Conservation (phyloP, 2,329 filamentous ascomycete genomes). For the Whalleya microplaca region DNA sequence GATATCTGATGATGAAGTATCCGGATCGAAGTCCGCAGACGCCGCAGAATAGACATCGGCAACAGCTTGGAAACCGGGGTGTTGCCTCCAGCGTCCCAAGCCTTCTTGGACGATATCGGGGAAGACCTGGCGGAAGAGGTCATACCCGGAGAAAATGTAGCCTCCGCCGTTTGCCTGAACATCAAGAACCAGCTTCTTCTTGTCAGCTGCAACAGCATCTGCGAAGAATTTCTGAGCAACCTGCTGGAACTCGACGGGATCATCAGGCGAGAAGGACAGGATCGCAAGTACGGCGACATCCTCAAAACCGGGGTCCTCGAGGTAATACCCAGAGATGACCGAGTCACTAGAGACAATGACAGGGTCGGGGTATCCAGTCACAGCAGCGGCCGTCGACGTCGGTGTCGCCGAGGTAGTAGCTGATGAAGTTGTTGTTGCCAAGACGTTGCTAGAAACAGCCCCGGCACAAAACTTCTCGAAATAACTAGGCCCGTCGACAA, state of each 20-base stretch:
- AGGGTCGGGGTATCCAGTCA: conserved; percentile 36
- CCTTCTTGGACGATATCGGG: conserved; percentile 48
- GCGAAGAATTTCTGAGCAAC: conserved; percentile 39
- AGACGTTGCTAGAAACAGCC: conserved; percentile 16
- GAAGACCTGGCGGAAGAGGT: conserved; percentile 59
- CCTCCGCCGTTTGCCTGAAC: conserved; percentile 60
- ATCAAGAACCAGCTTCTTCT: conserved; percentile 60
- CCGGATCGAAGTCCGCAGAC: conserved; percentile 33
- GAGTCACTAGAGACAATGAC: conserved; percentile 36
- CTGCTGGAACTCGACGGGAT: conserved; percentile 37
- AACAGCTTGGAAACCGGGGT: conserved; percentile 43
- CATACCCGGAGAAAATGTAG: conserved; percentile 57
- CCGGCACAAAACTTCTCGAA: conserved; percentile 34
- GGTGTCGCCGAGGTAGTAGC: conserved; percentile 14
- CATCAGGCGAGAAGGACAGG: conserved; percentile 34
- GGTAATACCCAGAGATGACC: conserved; percentile 39
- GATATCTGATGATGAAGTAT: conserved; percentile 32
- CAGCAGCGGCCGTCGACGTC: conserved; percentile 8
- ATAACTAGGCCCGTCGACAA: conserved; percentile 38
- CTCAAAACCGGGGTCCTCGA: conserved; percentile 36
- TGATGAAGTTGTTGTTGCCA: conserved; percentile 3
- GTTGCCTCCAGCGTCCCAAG: conserved; percentile 45
- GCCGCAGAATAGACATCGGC: conserved; percentile 34
- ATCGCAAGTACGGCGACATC: conserved; percentile 38
- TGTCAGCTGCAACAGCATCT: conserved; percentile 47